Evolutionary conservation across 129 eudicot genomes (phyloP), one percentile per base, ranked within the genome.

Genomic region (Apium graveolens): DNA sequence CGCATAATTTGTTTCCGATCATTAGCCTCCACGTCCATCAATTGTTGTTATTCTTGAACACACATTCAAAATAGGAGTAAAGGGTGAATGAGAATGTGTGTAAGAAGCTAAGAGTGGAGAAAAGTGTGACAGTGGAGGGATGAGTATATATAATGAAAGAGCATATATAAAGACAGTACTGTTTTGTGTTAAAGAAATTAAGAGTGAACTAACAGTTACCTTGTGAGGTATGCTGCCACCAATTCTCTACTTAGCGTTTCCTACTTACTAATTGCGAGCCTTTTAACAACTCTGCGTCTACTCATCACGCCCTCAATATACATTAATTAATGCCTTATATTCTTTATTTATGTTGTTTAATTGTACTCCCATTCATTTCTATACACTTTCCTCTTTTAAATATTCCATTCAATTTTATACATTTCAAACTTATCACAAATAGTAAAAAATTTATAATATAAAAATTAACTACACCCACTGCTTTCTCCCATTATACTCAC

Each of bases 1-100:
- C 83, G 86, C 39, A 84, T 60, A 75, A 89, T 63, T 3, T 63
- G 78, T 0, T 60, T 49, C 72, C 75, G 92, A 85, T 86, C 85
- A 29, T 60, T 77, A 43, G 81, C 17, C 55, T 48, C 55, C 24
- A 48, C 55, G 17, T 48, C 27, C 26, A 51, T 18, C 8, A 18
- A 46, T 12, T 45, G 16, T 45, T 12, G 49, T 12, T 3, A 11
- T 38, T 38, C 37, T 35, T 35, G 37, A 35, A 35, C 37, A 35
- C 37, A 35, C 37, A n/a, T n/a, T n/a, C n/a, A n/a, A n/a, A n/a
- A n/a, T n/a, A n/a, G n/a, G n/a, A n/a, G n/a, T n/a, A n/a, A n/a
- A 35, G 37, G 37, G 37, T 21, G 77, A 41, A 65, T 16, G 80
- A 21, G 55, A 46, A 70, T 45, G 81, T 7, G 74, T 35, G 45